Conservation (phyloP, 1,139 yeast species). For the Pichia sp. region DNA sequence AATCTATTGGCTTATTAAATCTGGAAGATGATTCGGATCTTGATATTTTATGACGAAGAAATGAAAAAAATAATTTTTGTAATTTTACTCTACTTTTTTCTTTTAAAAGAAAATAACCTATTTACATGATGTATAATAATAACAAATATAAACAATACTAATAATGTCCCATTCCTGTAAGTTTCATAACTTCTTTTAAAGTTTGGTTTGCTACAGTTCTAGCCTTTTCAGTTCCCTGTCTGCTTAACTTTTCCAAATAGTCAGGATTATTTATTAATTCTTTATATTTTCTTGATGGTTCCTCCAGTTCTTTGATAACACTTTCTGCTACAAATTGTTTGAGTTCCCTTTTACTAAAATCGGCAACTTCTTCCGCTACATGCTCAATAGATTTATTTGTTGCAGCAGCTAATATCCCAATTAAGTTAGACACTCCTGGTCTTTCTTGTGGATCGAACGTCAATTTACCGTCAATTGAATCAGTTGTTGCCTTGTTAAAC, state of each 20-base stretch:
- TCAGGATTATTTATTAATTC: constrained; percentile 47
- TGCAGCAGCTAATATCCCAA: constrained; percentile 70
- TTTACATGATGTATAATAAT: too few relatives aligned
- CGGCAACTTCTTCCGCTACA: constrained; percentile 41
- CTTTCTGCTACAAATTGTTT: constrained; percentile 65
- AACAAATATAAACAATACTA: too few relatives aligned
- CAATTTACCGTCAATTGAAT: constrained; percentile 65
- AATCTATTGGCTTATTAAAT: constrained; percentile 43
- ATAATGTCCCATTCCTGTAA: constrained; percentile 50
- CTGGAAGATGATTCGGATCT: constrained; percentile 5
- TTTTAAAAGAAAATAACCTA: too few relatives aligned
- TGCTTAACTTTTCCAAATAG: constrained; percentile 48
- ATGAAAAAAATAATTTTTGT: too few relatives aligned
- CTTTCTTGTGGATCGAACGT: constrained; percentile 65
- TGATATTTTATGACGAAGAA: constrained; percentile 21
- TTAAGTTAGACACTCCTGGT: constrained; percentile 83
- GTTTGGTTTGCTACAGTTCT: constrained; percentile 54
- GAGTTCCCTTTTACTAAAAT: constrained; percentile 46
- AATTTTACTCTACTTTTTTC: too few relatives aligned
- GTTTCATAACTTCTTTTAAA: constrained; percentile 46
- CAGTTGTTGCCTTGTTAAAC: constrained; percentile 75
- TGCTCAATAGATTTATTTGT: constrained; percentile 39
- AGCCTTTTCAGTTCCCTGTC: constrained; percentile 60
- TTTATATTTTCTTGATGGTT: constrained; percentile 50
- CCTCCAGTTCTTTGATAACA: constrained; percentile 52